Percentiles rank a stretch among this genome's conserved stretches.
Conservation (phyloP, 805 yeast species). For the Cyberlindnera meyerae region DNA sequence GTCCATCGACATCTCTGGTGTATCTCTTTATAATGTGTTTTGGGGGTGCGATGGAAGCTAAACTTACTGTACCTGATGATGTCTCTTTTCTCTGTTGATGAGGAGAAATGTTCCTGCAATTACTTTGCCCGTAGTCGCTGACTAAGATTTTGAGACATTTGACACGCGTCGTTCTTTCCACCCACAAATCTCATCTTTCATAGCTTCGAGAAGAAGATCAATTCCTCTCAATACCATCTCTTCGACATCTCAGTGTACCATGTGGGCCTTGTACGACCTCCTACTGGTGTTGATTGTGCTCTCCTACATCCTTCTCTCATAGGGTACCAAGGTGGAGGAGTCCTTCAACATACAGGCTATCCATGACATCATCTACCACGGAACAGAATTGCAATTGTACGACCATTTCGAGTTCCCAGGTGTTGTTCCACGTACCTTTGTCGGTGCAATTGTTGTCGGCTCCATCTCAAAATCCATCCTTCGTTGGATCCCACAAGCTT, state of each 20-base stretch:
- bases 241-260: slow-evolving; percentile 18
- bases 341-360: slow-evolving; percentile 88
- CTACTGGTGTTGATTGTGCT: slow-evolving; percentile 42
- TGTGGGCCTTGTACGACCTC: slow-evolving; percentile 17
- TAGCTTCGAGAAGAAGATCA: no score
- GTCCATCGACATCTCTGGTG: slow-evolving; percentile 7
- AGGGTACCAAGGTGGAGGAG: slow-evolving; percentile 91
- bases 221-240: slow-evolving; percentile 8
- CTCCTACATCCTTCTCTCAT: slow-evolving; percentile 53
- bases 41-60: no score
- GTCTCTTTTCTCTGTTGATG: no score
- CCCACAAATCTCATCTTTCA: no score
- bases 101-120: no score
- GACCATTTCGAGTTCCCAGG: slow-evolving; percentile 86
- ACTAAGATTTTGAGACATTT: no score
- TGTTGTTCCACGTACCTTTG: slow-evolving; percentile 79
- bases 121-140: no score
- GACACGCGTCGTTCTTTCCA: no score
- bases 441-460: slow-evolving; percentile 61
- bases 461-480: slow-evolving; percentile 37
- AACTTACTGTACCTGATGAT: no score
- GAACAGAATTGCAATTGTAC: slow-evolving; percentile 42
- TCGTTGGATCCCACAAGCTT: slow-evolving; percentile 11
- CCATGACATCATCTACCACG: slow-evolving; percentile 71
- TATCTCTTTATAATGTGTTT: no score